Base-by-base conservation (phyloP, 2,329 filamentous ascomycete genomes). In the Colletotrichum zoysiae region DNA sequence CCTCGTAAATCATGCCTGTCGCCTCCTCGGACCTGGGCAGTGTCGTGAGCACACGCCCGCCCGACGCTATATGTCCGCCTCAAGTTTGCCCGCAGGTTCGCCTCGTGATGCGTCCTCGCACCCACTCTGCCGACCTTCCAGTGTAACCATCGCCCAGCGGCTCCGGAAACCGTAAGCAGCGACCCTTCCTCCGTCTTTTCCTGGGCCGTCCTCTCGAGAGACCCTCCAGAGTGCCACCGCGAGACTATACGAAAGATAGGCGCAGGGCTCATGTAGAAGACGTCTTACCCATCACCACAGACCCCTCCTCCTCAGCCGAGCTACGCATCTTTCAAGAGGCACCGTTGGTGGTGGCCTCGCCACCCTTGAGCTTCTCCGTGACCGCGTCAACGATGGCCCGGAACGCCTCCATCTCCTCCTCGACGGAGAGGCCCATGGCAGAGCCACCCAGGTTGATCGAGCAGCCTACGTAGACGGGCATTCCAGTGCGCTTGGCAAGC, bases 371-470 rank as follows among this genome's bases (percentile, higher is more conserved):
- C 75, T 89, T 86, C 55, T 84, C 83, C 78, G 91, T 83, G 18
- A 95, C 88, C 58, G 93, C 89, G 70, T 92, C 88, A 42, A 95
- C 90, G 51, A 97, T 90, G 74, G 87, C 88, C 77, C 89, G 90
- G 76, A 98, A 91, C 0, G 92, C 94, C 78, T 95, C 94, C 90
- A 98, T 95, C 83, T 98, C 95, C 84, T 98, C 96, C 79, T 98
- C 95, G 8, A 95, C 90, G 0, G 90, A 93, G 26, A 94, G 92
- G 12, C 94, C 94, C 77, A 95, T 88, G 2, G 91, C 92, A 7
- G 91, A 88, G 77, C 87, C 90, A 18, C 89, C 88, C 74, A 98
- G 90, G 75, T 91, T 94, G 77, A 97, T 90, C 44, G 95, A 97
- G 79, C 93, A 97, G 30, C 93, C 93, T 23, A 98, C 93, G 80